These are phyloP conservation scores for Cephaloascus fragrans DNA, from an alignment of 805 yeast genomes.

Conservation along the genomic window DNA sequence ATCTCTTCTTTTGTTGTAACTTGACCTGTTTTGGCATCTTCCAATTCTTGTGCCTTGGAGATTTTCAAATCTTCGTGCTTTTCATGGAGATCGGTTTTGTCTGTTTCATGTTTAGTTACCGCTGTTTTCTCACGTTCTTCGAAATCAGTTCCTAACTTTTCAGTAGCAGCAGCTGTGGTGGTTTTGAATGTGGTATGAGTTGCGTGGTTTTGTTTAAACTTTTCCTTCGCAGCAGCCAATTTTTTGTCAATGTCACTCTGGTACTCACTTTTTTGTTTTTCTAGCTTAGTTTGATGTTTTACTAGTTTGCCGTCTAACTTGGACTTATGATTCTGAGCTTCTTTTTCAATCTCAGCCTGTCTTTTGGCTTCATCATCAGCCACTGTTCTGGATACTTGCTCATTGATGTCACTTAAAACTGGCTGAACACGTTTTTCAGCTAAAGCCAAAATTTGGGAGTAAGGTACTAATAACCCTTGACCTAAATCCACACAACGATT, in stretches of 20 bases:
- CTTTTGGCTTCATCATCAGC: constrained; percentile 26
- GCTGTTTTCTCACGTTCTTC: constrained; percentile 37
- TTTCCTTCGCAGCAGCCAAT: constrained; percentile 12
- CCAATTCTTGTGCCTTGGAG: constrained; percentile 14
- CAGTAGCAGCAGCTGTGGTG: constrained; percentile 31
- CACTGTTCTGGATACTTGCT: constrained; percentile 33
- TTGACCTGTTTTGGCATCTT: constrained; percentile 16
- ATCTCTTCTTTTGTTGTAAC: constrained; percentile 14
- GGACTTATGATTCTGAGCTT: constrained; percentile 18
- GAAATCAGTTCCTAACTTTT: constrained; percentile 32
- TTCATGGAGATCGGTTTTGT: constrained; percentile 29
- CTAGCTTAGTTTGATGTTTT: constrained; percentile 16
- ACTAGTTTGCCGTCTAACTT: constrained; percentile 26
- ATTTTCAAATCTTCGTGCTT: constrained; percentile 36
- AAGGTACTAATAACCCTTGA: constrained; percentile 43
- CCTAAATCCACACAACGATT: constrained; percentile 42
- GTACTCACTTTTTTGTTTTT: constrained; percentile 7
- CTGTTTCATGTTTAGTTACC: constrained; percentile 32
- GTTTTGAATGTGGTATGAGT: constrained; percentile 25
- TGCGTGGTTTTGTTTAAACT: constrained; percentile 16
- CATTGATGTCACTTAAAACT: constrained; percentile 38
- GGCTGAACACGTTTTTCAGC: constrained; percentile 50
- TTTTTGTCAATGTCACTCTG: neutral
- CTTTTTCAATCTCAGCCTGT: constrained; percentile 10
- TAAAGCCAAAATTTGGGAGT: constrained; percentile 43